phyloP scores from a whole-genome alignment of 2,329 filamentous ascomycete genomes.

The Trichoderma hamatum region DNA sequence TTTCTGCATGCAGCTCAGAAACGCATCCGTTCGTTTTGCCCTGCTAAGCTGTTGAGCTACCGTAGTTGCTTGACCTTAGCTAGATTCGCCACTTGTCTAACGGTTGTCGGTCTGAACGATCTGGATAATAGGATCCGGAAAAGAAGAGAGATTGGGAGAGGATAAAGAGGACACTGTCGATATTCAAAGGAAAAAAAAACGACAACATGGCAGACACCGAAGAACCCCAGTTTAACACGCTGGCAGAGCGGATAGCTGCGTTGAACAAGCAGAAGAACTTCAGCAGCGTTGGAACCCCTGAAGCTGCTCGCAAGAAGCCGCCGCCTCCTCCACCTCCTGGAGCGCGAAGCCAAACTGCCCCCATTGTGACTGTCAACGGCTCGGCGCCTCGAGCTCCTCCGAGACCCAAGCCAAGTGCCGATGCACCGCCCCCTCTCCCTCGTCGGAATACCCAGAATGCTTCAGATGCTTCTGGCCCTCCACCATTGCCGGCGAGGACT shows the following conservation, averaged over 20 bases:
- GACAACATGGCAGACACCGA: slow-evolving; percentile 61
- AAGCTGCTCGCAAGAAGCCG: slow-evolving; percentile 47
- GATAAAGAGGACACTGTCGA: background rate
- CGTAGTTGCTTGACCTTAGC: background rate
- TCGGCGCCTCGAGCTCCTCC: slow-evolving; percentile 44
- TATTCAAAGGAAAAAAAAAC: background rate
- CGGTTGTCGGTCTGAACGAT: background rate
- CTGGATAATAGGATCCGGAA: background rate
- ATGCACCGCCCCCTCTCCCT: slow-evolving; percentile 44
- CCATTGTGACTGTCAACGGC: slow-evolving; percentile 36
- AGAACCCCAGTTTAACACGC: slow-evolving; percentile 62
- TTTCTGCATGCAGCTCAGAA: background rate
- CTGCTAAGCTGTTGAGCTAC: background rate
- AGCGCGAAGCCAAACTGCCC: slow-evolving; percentile 42
- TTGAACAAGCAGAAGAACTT: slow-evolving; percentile 66
- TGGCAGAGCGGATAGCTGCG: slow-evolving; percentile 66
- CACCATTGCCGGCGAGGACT: slow-evolving; percentile 41
- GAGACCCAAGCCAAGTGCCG: slow-evolving; percentile 37
- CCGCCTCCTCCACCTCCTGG: slow-evolving; percentile 41
- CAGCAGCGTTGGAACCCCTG: slow-evolving; percentile 37
- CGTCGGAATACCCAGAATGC: slow-evolving; percentile 35
- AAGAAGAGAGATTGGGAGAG: background rate
- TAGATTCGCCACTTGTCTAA: background rate
- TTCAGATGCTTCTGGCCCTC: slow-evolving; percentile 31
- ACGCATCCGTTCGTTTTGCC: background rate